Base-by-base conservation (phyloP, 805 yeast species). In the Yamadazyma endophytica region DNA sequence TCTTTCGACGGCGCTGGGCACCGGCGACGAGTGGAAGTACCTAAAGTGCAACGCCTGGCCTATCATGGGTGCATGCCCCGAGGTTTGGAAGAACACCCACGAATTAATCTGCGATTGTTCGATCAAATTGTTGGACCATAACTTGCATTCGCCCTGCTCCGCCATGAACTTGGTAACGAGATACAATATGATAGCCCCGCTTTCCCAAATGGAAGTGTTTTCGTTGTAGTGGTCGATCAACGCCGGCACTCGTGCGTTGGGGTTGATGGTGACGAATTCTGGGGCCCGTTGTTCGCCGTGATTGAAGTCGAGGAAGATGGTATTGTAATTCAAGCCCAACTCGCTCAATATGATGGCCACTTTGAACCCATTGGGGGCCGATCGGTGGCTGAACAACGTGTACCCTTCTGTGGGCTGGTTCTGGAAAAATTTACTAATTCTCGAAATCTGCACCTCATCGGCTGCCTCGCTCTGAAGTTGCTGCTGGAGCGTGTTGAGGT, bases 21-120 rank as follows among this genome's bases (percentile, higher is more conserved):
- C 87, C 32, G 79, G 79, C 39, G 81, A 81, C 5, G 89, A 75
- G 54, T 89, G 96, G 68, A 89, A 87, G 55, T 85, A 87, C 50
- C 89, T 73, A 64, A 89, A 90, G 63, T 90, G 97, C 46, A 90
- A 70, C 6, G 97, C 96, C 59, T 89, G 97, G 13, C 97, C 97
- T 47, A 89, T 84, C 95, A 89, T 89, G n/a, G 97, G 96, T 0
- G 97, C 95, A 54, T 88, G 97, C 5, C 97, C 97, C 4, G 94
- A 82, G 3, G 96, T 87, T 61, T 89, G 97, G 68, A 89, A 89
- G 51, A 86, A 89, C 22, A 90, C 68, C 96, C 97, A 89, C 5
- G 88, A 76, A 38, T 77, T 72, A 36, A 89, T 86, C 54, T 82
- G 90, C 3, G 89, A 71, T 61, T 87, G 96, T 42, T 86, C 95